Conservation (phyloP, 108 stramenopile species). For the Stephanodiscus triporus region DNA sequence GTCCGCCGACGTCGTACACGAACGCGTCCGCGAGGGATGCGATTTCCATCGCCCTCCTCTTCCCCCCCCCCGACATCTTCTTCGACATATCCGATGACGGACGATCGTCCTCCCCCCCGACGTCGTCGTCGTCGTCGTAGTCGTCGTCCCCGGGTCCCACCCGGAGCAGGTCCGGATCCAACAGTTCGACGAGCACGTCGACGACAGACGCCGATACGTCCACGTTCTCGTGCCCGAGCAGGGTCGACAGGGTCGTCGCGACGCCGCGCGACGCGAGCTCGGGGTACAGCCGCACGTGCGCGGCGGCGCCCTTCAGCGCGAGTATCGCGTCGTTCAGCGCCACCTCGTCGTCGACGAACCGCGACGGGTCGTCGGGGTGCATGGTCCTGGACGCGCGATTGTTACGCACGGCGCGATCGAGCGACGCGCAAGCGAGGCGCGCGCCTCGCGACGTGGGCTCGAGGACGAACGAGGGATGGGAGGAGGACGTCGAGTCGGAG, state of each 20-base stretch:
- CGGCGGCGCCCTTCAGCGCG: conserved; percentile 53
- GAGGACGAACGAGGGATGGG: conserved; percentile 10
- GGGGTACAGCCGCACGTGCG: conserved; percentile 50
- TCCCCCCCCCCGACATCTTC: conserved; percentile 1
- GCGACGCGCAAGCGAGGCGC: conserved; percentile 43
- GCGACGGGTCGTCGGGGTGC: conserved; percentile 51
- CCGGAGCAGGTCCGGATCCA: conserved; percentile 62
- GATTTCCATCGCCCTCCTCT: too few relatives aligned
- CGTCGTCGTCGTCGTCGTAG: neutral
- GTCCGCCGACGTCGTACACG: conserved; percentile 33
- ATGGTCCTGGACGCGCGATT: conserved; percentile 63
- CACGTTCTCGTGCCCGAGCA: conserved; percentile 68
- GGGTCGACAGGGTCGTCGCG: conserved; percentile 34
- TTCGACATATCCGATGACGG: too few relatives aligned
- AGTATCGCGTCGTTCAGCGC: conserved; percentile 70
- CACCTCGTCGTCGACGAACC: conserved; percentile 77
- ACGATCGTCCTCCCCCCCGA: neutral
- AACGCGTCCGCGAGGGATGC: conserved; percentile 28
- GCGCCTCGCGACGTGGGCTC: conserved; percentile 60
- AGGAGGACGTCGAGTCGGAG: conserved; percentile 4
- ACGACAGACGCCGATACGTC: conserved; percentile 66
- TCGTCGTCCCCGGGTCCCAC: neutral
- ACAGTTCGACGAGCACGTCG: conserved; percentile 67
- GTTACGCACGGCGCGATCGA: conserved; percentile 44
- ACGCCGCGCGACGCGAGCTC: conserved; percentile 28